phyloP scores from a whole-genome alignment of 495 filamentous ascomycete genomes.

The Xylaria flabelliformis region DNA sequence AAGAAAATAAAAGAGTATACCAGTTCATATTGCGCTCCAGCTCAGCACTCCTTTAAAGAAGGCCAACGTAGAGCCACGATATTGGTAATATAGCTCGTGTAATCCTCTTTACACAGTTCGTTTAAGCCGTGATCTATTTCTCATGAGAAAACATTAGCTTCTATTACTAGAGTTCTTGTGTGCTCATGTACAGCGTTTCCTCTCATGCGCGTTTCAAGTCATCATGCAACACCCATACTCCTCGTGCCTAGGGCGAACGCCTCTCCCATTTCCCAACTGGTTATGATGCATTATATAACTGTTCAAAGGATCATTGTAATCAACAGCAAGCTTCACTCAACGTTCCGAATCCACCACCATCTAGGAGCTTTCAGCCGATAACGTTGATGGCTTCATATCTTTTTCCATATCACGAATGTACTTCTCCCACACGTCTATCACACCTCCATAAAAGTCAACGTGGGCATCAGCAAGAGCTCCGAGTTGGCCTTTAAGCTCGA shows the following conservation, averaged over 20 bases:
- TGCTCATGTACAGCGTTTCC: background rate
- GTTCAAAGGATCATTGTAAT: background rate
- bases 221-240: slow-evolving; percentile 1
- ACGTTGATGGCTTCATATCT: slow-evolving; percentile 46
- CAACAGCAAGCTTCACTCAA: background rate
- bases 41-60: background rate
- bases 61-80: background rate
- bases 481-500: slow-evolving; percentile 88
- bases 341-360: background rate
- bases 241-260: background rate
- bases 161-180: background rate
- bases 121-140: background rate
- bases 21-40: background rate
- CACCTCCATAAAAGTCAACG: slow-evolving; percentile 81
- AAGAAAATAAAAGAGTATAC: background rate
- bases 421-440: slow-evolving; percentile 84
- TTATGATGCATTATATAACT: background rate
- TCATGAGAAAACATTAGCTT: slow-evolving; percentile 1
- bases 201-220: background rate
- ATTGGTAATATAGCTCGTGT: background rate
- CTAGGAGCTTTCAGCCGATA: slow-evolving; percentile 19
- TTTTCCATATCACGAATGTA: slow-evolving; percentile 89
- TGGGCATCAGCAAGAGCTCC: slow-evolving; percentile 83
- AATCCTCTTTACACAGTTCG: background rate
- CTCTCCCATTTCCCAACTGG: background rate